Conservation (phyloP, 1,284 basidiomycete genomes). For the Cutaneotrichosporon cyanovorans region DNA sequence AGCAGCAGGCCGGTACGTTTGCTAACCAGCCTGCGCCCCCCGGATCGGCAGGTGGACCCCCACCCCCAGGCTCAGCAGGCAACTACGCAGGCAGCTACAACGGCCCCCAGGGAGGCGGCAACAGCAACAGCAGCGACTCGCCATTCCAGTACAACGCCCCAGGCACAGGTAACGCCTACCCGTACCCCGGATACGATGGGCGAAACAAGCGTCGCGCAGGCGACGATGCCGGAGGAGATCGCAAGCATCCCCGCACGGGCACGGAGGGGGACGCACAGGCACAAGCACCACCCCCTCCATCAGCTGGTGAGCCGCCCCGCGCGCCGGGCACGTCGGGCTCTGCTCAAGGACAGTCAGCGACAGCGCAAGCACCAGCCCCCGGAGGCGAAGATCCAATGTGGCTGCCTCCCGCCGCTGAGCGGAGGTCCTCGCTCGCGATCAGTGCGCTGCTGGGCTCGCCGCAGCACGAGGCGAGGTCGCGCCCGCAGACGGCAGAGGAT, state of each 20-base stretch:
- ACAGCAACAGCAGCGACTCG: constrained; percentile 22
- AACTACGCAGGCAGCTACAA: constrained; percentile 13
- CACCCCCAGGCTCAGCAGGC: no score
- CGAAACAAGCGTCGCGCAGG: constrained; percentile 34
- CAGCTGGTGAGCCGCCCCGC: no score
- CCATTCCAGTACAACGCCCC: constrained; percentile 42
- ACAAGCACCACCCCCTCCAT: neutral
- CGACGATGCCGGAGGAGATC: constrained; percentile 21
- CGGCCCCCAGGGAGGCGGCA: constrained; percentile 1
- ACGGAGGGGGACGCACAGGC: neutral
- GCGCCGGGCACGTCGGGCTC: no score
- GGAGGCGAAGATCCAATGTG: constrained; percentile 29
- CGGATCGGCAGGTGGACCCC: constrained; percentile 3
- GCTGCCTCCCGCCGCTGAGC: constrained; percentile 36
- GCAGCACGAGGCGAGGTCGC: constrained; percentile 24
- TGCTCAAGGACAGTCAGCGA: neutral
- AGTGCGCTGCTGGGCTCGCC: constrained; percentile 40
- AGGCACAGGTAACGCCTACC: constrained; percentile 17
- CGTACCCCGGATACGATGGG: constrained; percentile 22
- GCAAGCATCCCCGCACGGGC: constrained; percentile 12
- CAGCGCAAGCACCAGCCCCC: constrained; percentile 8
- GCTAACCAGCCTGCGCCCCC: constrained; percentile 6
- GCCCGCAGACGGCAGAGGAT: constrained; percentile 19
- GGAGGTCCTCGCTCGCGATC: constrained; percentile 38
- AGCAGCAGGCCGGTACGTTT: constrained; percentile 10